These are phyloP conservation scores for Trametes versicolor DNA, from an alignment of 1,284 basidiomycete genomes.

Conservation along the genomic window DNA sequence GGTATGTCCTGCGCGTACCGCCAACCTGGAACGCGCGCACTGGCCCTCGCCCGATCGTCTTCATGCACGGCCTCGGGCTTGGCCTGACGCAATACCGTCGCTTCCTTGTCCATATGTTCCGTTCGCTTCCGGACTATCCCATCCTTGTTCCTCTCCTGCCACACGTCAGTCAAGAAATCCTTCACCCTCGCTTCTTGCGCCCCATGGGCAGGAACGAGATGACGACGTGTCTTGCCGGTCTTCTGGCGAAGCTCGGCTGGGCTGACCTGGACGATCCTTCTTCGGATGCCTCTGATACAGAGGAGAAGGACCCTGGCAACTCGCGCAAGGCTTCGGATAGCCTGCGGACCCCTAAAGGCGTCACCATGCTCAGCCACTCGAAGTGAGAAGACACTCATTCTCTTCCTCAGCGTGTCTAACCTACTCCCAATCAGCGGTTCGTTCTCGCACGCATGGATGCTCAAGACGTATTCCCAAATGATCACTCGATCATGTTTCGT, in stretches of 20 bases:
- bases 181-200: conserved; percentile 75
- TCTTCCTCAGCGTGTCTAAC: conserved; percentile 21
- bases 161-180: conserved; percentile 86
- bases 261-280: conserved; percentile 43
- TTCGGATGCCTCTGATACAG: conserved; percentile 24
- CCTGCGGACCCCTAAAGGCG: conserved; percentile 53
- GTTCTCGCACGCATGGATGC: conserved; percentile 84
- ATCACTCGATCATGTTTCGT: conserved; percentile 84
- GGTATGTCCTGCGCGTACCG: conserved; percentile 82
- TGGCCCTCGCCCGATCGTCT: conserved; percentile 78
- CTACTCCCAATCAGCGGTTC: conserved; percentile 60
- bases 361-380: conserved; percentile 88
- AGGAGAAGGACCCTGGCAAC: conserved; percentile 28
- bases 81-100: conserved; percentile 76
- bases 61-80: conserved; percentile 89
- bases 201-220: conserved; percentile 75
- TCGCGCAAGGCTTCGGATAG: conserved; percentile 12
- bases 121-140: conserved; percentile 71
- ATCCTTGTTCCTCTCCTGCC: conserved; percentile 85
- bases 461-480: conserved; percentile 80
- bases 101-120: conserved; percentile 60
- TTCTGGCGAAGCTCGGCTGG: conserved; percentile 77
- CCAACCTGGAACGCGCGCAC: conserved; percentile 64
- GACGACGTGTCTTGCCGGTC: conserved; percentile 62
- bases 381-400: conserved; percentile 61